Base-by-base conservation (phyloP, 2,329 filamentous ascomycete genomes). In the Samsoniella hepiali region DNA sequence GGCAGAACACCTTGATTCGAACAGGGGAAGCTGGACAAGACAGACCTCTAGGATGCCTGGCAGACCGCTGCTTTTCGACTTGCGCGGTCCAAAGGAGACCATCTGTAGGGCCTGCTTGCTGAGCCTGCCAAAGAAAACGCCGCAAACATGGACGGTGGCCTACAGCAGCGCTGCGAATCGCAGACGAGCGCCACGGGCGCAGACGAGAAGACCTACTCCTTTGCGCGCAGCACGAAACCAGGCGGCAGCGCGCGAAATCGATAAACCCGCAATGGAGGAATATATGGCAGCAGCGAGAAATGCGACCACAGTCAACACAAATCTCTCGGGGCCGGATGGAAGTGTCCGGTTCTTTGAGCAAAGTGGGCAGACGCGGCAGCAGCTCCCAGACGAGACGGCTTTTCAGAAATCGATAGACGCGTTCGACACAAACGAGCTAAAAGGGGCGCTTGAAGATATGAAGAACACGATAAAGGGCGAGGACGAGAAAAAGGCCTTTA, bases 261-360 rank as follows among this genome's bases (percentile, higher is more conserved):
- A 53, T 10, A 9, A 47, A 2, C 34, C 47, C 22, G 62, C 54
- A 15, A 44, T 63, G 15, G 47, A 47, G 15, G 38, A 58, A 44
- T 63, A 47, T 15, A 47, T 63, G 36, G 31, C 22, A 29, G 27
- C 53, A 34, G 32, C 55, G 1, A 54, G 6, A 11, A 47, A 53
- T 3, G 38, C 54, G 55, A 34, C 29, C 8, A 34, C 59, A 36
- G 15, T 58, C 42, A 36, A n/a, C 17, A 29, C 34, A n/a, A 45
- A 36, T 11, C 7, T 34, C 13, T 22, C 58, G 11, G 44, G n/a
- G 2, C 11, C 34, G 2, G 65, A 70, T 17, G 74, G 72, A 42
- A 72, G 73, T 3, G 75, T 83, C 11, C 76, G 77, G 9, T 83
- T 77, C 68, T 85, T 82, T 65, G 81, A 85, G 62, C 78, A 84